Conservation (phyloP, 2,329 filamentous ascomycete genomes). For the Pestalotiopsis sp. region DNA sequence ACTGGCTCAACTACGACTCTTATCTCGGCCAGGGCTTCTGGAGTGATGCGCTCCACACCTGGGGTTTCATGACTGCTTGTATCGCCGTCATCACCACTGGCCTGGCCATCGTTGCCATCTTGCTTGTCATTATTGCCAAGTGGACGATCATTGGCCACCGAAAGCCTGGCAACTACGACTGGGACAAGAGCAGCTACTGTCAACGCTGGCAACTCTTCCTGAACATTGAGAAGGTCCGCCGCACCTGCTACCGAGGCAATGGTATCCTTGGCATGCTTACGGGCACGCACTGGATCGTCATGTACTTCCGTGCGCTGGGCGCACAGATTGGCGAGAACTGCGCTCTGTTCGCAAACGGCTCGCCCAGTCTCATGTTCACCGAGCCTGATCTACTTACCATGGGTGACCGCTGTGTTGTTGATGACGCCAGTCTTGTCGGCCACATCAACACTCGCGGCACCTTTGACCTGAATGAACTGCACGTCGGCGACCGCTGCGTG, state of each 20-base stretch:
- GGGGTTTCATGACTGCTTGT: slow-evolving; percentile 39
- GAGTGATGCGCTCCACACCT: slow-evolving; percentile 40
- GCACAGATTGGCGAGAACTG: slow-evolving; percentile 58
- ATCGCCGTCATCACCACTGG: slow-evolving; percentile 45
- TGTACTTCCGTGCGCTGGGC: slow-evolving; percentile 57
- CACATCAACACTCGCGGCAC: slow-evolving; percentile 61
- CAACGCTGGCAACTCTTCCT: slow-evolving; percentile 61
- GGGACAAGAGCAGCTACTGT: slow-evolving; percentile 59
- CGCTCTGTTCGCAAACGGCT: slow-evolving; percentile 56
- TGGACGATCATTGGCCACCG: slow-evolving; percentile 55
- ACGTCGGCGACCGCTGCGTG: slow-evolving; percentile 54
- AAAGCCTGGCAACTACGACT: slow-evolving; percentile 56
- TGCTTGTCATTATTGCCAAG: slow-evolving; percentile 48
- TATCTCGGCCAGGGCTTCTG: slow-evolving; percentile 8
- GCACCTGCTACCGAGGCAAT: slow-evolving; percentile 50
- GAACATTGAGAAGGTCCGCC: slow-evolving; percentile 51
- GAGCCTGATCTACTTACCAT: slow-evolving; percentile 59
- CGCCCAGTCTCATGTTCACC: slow-evolving; percentile 56
- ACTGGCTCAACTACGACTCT: slow-evolving; percentile 1
- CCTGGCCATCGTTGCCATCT: slow-evolving; percentile 46
- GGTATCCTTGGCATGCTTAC: slow-evolving; percentile 57
- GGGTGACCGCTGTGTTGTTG: slow-evolving; percentile 55
- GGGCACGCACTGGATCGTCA: slow-evolving; percentile 52
- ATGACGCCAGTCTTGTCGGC: slow-evolving; percentile 58
- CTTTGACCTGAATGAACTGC: slow-evolving; percentile 55